Conservation (phyloP, 176 grass and related monocot genomes). For the Eleusine indica region DNA sequence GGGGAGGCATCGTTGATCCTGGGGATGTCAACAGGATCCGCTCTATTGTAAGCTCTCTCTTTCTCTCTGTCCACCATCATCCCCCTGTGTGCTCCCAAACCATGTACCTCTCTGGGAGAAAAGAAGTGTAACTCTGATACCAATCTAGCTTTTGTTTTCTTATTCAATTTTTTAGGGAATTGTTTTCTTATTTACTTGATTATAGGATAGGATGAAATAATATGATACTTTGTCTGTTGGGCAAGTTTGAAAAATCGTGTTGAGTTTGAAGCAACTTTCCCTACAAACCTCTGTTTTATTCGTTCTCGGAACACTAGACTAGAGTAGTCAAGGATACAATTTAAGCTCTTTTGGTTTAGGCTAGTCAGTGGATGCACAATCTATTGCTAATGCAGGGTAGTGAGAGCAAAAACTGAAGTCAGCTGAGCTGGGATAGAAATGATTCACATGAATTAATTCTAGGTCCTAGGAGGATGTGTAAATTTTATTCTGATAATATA, state of each 20-base stretch:
- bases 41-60: conserved; percentile 70
- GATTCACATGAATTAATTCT: neutral
- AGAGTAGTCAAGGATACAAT: neutral
- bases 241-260: conserved; percentile 8
- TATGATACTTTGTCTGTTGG: conserved; percentile 12
- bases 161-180: neutral
- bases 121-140: neutral
- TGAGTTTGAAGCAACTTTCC: neutral
- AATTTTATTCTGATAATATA: neutral
- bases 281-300: neutral
- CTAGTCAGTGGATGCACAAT: neutral
- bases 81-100: conserved; percentile 10
- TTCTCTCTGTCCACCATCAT: neutral
- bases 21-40: conserved; percentile 77
- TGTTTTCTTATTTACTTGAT: conserved; percentile 4
- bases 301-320: neutral
- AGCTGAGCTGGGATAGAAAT: conserved; percentile 1
- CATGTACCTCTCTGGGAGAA: conserved; percentile 26
- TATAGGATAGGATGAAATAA: neutral
- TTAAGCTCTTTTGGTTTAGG: conserved; percentile 15
- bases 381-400: conserved; percentile 9
- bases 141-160: conserved; percentile 28
- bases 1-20: conserved; percentile 56
- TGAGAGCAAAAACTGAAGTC: neutral
- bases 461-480: neutral